Evolutionary conservation across 2,329 filamentous ascomycete species (phyloP).

Genomic region (Claviceps paspali): DNA sequence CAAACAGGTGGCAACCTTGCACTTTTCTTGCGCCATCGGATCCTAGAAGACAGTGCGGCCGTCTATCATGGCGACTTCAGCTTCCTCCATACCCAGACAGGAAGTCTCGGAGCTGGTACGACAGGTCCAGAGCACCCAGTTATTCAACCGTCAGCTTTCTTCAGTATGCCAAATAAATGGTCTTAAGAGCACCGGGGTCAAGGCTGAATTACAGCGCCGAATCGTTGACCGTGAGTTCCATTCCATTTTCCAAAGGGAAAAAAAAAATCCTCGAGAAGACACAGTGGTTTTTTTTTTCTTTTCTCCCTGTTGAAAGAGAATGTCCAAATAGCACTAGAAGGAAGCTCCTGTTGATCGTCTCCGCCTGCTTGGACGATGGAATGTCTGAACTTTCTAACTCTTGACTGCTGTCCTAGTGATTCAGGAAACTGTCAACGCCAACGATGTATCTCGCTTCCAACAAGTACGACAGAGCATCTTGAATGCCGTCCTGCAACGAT

Average conservation of each 20-base stretch:
- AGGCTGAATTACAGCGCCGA: slow-evolving; percentile 64
- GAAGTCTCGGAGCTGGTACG: slow-evolving; percentile 32
- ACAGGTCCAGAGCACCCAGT: slow-evolving; percentile 25
- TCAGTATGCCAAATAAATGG: slow-evolving; percentile 61
- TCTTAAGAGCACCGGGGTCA: slow-evolving; percentile 67
- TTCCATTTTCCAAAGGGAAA: too few species aligned
- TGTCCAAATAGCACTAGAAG: too few species aligned
- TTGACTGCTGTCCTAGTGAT: slow-evolving; percentile 20
- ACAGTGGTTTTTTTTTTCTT: too few species aligned
- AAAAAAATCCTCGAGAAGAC: too few species aligned
- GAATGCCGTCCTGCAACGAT: slow-evolving; percentile 17
- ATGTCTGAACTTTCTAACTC: neutral
- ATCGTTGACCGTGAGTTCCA: slow-evolving; percentile 59
- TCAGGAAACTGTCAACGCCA: slow-evolving; percentile 20
- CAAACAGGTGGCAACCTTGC: neutral
- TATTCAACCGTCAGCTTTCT: slow-evolving; percentile 53
- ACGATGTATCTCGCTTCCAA: slow-evolving; percentile 25
- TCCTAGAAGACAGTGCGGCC: neutral
- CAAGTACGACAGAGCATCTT: slow-evolving; percentile 28
- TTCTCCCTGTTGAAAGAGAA: too few species aligned
- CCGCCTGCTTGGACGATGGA: neutral
- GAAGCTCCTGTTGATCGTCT: neutral
- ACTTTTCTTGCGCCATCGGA: neutral
- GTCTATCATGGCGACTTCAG: slow-evolving; percentile 11
- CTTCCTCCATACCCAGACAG: slow-evolving; percentile 17